Evolutionary conservation across 768 basidiomycete species (phyloP), one percentile per base, ranked within the genome.

Genomic region (Calocybe cyanea): DNA sequence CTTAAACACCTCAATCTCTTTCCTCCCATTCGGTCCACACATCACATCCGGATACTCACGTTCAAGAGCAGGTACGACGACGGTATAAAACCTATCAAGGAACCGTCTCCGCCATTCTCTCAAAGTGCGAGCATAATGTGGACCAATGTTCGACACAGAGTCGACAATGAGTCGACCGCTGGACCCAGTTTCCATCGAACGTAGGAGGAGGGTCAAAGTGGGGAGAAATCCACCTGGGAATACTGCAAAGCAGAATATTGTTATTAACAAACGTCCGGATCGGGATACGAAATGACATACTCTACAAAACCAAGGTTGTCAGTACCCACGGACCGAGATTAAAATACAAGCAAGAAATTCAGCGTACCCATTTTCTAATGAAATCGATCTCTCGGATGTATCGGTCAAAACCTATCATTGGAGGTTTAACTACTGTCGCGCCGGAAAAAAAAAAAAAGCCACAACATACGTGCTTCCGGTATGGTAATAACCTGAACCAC

Each of bases 41-140:
- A 80, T 78, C 46, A 80, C 69, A 14, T 73, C 72, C 0, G 79
- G 80, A 53, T 85, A 78, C 55, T 87, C 81, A 14, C 66, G 63
- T 55, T 70, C 67, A 43, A 89, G 63, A 0, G 83, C 75, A 3
- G 82, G 81, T 1, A 73, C 72, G 42, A 88, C 78, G 23, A 75
- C 68, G 9, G 60, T 62, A 23, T 81, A 78, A 56, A 86, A 91
- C 20, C 68, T 64, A 17, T 66, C 63, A 38, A 77, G 56, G 64
- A 89, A 89, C 7, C 82, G 70, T 19, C 64, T 59, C 9, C 80
- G 68, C 87, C 88, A 90, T 66, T 88, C 86, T 17, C 87, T 75
- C 6, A 90, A 70, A 11, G 88, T 88, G n/a, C 85, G 80, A 7
- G 85, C 80, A 59, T 87, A 89, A 58, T 88, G 81, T 21, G 81